phyloP scores from a whole-genome alignment of 495 filamentous ascomycete genomes.

The Friedmanniomyces endolithicus region DNA sequence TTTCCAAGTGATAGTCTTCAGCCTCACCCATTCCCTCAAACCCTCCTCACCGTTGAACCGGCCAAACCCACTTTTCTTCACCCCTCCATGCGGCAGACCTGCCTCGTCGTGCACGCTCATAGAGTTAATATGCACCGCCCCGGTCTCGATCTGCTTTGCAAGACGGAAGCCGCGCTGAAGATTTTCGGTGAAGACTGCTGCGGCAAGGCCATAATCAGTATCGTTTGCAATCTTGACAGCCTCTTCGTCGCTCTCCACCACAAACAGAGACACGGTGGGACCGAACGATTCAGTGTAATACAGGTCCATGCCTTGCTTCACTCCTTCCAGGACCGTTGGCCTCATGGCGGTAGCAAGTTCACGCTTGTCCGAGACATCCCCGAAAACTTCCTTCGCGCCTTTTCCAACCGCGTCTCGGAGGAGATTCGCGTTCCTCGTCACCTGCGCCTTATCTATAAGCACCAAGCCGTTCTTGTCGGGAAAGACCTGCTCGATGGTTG shows the following conservation, averaged over 20 bases:
- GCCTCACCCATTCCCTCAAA: slow-evolving; percentile 62
- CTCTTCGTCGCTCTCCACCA: slow-evolving; percentile 33
- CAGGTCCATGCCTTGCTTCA: slow-evolving; percentile 66
- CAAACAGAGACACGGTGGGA: slow-evolving; percentile 51
- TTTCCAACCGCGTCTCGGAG: too few species aligned
- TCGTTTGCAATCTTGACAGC: slow-evolving; percentile 30
- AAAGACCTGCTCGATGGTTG: slow-evolving; percentile 2
- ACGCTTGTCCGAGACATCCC: slow-evolving; percentile 52
- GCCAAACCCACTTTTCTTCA: slow-evolving; percentile 72
- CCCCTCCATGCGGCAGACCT: slow-evolving; percentile 68
- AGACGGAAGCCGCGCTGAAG: slow-evolving; percentile 25
- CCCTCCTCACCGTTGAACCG: slow-evolving; percentile 42
- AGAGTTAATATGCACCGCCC: slow-evolving; percentile 67
- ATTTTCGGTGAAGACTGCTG: slow-evolving; percentile 30
- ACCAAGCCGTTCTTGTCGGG: slow-evolving; percentile 31
- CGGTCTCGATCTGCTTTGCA: slow-evolving; percentile 25
- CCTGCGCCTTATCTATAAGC: slow-evolving; percentile 46
- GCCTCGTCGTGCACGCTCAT: slow-evolving; percentile 76
- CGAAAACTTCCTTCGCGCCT: slow-evolving; percentile 6
- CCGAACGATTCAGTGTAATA: slow-evolving; percentile 74
- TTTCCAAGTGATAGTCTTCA: slow-evolving; percentile 67
- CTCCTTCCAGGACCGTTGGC: slow-evolving; percentile 47
- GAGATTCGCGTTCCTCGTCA: slow-evolving; percentile 35
- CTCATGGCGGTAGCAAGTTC: slow-evolving; percentile 52
- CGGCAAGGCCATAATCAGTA: slow-evolving; percentile 28